phyloP scores from a whole-genome alignment of 1,284 basidiomycete species.

The Marasmius sp. region DNA sequence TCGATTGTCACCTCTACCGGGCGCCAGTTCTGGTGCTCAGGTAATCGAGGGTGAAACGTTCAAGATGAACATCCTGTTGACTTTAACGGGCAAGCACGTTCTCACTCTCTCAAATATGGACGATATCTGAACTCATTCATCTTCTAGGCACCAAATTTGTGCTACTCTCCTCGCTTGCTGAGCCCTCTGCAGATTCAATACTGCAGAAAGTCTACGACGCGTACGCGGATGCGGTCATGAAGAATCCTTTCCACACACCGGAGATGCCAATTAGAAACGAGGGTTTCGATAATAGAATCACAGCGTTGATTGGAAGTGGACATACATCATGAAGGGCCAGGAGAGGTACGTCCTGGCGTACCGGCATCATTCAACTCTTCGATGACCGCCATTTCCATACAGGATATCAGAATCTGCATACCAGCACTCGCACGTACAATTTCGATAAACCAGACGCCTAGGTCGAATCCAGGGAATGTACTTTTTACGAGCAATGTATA shows the following conservation, averaged over 20 bases:
- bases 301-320: conserved; percentile 55
- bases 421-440: too few species aligned
- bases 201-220: conserved; percentile 86
- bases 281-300: conserved; percentile 80
- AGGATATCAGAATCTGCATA: too few species aligned
- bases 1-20: conserved; percentile 78
- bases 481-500: too few species aligned
- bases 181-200: conserved; percentile 69
- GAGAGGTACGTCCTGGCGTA: neutral
- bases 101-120: neutral
- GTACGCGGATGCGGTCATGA: conserved; percentile 95
- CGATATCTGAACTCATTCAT: conserved; percentile 6
- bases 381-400: too few species aligned
- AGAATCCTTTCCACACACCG: conserved; percentile 98
- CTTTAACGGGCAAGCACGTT: conserved; percentile 78
- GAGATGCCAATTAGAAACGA: conserved; percentile 98
- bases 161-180: conserved; percentile 78
- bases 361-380: too few species aligned
- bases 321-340: conserved; percentile 22
- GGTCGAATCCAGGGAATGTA: too few species aligned
- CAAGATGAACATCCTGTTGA: conserved; percentile 87
- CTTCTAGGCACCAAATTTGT: conserved; percentile 94
- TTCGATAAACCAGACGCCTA: too few species aligned
- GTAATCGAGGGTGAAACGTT: conserved; percentile 94
- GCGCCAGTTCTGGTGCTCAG: conserved; percentile 84